Base-by-base conservation (phyloP, 2,329 filamentous ascomycete genomes). In the Trichophyton mentagrophytes region DNA sequence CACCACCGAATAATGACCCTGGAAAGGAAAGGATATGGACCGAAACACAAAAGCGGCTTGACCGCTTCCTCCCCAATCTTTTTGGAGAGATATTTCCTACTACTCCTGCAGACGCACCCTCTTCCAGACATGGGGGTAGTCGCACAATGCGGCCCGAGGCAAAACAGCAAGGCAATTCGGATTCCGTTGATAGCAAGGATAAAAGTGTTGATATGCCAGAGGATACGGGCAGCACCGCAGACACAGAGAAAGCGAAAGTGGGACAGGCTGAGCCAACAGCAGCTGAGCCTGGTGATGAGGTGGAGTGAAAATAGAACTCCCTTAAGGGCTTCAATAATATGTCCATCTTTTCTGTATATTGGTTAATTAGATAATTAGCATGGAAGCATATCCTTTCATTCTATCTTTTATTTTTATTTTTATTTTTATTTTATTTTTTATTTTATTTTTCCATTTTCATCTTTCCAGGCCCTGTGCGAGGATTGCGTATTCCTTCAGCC, bases 21-120 rank as follows among this genome's bases (percentile, higher is more conserved):
- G 70, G 66, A 64, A 79, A 81, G 64, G 77, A 79, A 64, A 73
- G 78, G 66, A 71, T 85, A 42, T 86, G 84, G 84, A 72, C 71
- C 5, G 83, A 86, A 72, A 86, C 83, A 11, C 80, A 78, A 71
- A 81, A 80, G 66, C 75, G 81, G 36, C 75, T 86, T 55, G 81
- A 83, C 59, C 72, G 82, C 15, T 85, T 86, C 69, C 70, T 85
- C 64, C 84, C 84, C 0, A 76, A 79, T 44, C 71, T 86, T 42
- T 82, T 85, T 69, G 68, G 70, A 8, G 83, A 85, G 67, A 71
- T 85, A 36, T 85, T 85, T 69, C 82, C 82, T n/a, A 25, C 59
- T 9, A 55, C 42, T 53, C 20, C 60, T 2, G 49, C 58, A 46
- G 55, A 59, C n/a, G 8, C 51, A 17, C 27, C 15, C 15, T 27